Evolutionary conservation across 2,329 filamentous ascomycete species (phyloP).

Genomic region (Fusarium veterinarium): DNA sequence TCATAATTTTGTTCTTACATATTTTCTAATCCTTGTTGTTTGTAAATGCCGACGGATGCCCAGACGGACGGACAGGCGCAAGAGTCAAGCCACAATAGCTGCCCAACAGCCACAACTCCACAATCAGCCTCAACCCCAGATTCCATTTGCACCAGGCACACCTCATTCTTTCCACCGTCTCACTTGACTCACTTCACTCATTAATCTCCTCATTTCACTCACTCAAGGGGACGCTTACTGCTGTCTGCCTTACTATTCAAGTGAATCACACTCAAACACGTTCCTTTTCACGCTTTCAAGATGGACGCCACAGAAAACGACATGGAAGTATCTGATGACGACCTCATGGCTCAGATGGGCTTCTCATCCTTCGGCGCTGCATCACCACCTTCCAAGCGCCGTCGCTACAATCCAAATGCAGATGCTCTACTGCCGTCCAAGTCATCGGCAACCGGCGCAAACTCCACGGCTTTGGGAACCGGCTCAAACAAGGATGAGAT

Average conservation of each 20-base stretch:
- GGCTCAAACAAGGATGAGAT: slow-evolving; percentile 59
- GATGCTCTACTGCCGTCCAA: slow-evolving; percentile 55
- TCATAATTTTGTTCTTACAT: background rate
- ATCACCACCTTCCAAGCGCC: slow-evolving; percentile 69
- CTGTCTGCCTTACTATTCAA: background rate
- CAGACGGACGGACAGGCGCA: background rate
- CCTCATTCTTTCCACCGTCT: slow-evolving; percentile 33
- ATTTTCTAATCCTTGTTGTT: slow-evolving; percentile 1
- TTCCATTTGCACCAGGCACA: slow-evolving; percentile 32
- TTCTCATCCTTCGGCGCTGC: slow-evolving; percentile 76
- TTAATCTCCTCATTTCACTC: slow-evolving; percentile 6
- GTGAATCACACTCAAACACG: background rate
- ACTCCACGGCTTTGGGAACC: slow-evolving; percentile 51
- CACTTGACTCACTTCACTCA: slow-evolving; percentile 13
- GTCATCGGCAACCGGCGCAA: slow-evolving; percentile 49
- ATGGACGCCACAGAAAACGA: slow-evolving; percentile 21
- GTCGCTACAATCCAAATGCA: slow-evolving; percentile 70
- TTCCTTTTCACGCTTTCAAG: background rate
- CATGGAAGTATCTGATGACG: slow-evolving; percentile 44
- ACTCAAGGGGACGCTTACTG: background rate
- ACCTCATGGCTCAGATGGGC: slow-evolving; percentile 75
- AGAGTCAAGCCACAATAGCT: slow-evolving; percentile 28
- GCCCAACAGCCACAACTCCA: slow-evolving; percentile 33
- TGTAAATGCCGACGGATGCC: background rate
- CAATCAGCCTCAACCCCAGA: slow-evolving; percentile 41